Conservation (phyloP, 345 rosid species). For the Brassica rapa region DNA sequence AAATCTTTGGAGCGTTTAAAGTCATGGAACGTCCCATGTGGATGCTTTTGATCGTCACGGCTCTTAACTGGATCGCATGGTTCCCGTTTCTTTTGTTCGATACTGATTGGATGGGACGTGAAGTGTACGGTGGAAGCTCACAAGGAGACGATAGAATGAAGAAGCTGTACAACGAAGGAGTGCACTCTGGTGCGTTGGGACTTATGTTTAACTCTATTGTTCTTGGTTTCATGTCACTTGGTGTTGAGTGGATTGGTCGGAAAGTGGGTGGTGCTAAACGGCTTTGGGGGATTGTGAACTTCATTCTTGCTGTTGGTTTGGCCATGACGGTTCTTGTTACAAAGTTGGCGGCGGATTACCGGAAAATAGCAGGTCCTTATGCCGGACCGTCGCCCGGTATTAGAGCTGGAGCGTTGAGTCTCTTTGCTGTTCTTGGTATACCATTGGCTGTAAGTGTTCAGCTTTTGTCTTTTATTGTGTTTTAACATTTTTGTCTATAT, state of each 20-base stretch:
- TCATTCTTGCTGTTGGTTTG: constrained; percentile 56
- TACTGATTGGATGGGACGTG: constrained; percentile 93
- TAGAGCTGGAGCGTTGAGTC: constrained; percentile 49
- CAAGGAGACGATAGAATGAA: constrained; percentile 30
- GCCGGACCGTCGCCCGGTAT: constrained; percentile 46
- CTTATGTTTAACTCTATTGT: constrained; percentile 72
- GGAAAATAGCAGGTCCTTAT: constrained; percentile 22
- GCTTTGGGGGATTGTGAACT: constrained; percentile 71
- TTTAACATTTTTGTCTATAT: neutral
- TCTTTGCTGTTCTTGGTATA: constrained; percentile 71
- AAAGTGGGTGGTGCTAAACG: constrained; percentile 55
- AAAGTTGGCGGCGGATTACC: constrained; percentile 53
- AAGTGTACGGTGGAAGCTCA: constrained; percentile 75
- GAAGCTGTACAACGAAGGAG: constrained; percentile 58
- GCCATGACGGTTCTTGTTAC: constrained; percentile 53
- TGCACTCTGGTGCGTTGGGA: constrained; percentile 71
- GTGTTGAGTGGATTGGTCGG: constrained; percentile 45
- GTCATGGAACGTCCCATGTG: constrained; percentile 64
- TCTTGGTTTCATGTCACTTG: constrained; percentile 59
- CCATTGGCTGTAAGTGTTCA: constrained; percentile 64
- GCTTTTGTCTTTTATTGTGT: neutral
- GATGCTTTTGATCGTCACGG: constrained; percentile 64
- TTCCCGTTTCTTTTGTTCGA: constrained; percentile 79
- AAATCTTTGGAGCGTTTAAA: constrained; percentile 50
- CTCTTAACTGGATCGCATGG: constrained; percentile 86